Base-by-base conservation (phyloP, 805 yeast species). In the Nakazawaea laoshanensis region DNA sequence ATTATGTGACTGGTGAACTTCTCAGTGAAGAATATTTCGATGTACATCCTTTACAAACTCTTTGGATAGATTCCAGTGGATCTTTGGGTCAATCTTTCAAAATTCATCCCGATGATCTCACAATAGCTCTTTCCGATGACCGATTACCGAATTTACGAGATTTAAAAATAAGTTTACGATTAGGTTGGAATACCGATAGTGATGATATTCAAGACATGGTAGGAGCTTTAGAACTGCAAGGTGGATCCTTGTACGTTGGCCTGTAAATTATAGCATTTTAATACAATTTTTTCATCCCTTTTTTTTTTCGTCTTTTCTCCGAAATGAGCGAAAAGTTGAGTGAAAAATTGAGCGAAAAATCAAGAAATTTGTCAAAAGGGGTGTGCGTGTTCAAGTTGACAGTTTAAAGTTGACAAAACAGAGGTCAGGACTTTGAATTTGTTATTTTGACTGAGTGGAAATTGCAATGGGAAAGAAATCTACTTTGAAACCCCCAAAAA, bases 101-200 rank as follows among this genome's bases (percentile, higher is more conserved):
- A 48, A 59, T 92, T 21, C 85, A 84, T 46, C 95, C 97, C 0
- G 81, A 85, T 44, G 96, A 89, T 52, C 61, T 92, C 37, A 83
- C 92, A 0, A 67, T 87, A 29, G 96, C 96, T 0, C 57, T 88
- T 14, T 67, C 74, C 49, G 96, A 88, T 39, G 77, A 74, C 7
- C 61, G 94, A 44, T 54, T 92, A 12, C 95, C 95, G 0, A 42
- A 61, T 24, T 61, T 92, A 49, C 65, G 67, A 40, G 69, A 68
- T 30, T 61, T 92, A 2, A 63, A 79, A 27, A 67, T 87, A 27
- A 78, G 92, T 15, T 71, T 80, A 12, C 77, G 78, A 51, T 57
- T 92, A 23, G 95, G 96, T 7, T 92, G 98, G 98, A 74, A 80
- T 47, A 68, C 77, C 33, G 59, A 63, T 17, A 65, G 76, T 43